phyloP scores from a whole-genome alignment of 164 flowering plant species.

The Aristolochia contorta region DNA sequence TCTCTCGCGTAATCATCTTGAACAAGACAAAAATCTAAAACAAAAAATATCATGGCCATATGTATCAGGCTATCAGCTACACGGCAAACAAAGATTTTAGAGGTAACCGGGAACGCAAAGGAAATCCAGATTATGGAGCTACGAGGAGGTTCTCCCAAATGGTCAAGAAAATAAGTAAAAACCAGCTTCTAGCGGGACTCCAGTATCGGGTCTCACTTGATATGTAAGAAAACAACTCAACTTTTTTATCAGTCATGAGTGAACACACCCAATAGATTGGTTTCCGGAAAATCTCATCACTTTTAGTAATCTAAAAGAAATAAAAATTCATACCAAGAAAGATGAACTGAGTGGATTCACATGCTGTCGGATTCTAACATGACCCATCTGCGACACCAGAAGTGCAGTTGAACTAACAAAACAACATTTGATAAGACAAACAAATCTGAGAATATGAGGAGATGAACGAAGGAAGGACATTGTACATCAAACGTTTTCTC shows the following conservation, averaged over 20 bases:
- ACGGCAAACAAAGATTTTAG: too few relatives aligned
- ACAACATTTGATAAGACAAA: not conserved
- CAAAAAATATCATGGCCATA: too few relatives aligned
- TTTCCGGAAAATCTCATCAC: not conserved
- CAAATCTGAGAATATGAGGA: not conserved
- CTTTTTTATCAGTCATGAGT: not conserved
- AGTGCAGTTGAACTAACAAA: not conserved
- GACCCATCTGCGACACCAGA: conserved; percentile 46
- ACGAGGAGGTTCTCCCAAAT: too few relatives aligned
- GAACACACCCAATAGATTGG: not conserved
- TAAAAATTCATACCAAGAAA: conserved; percentile 29
- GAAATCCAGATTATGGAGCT: too few relatives aligned
- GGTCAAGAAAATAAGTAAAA: too few relatives aligned
- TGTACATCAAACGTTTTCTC: conserved; percentile 30
- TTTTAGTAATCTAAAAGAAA: not conserved
- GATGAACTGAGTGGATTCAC: conserved; percentile 71
- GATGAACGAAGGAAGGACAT: not conserved
- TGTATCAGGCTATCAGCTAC: too few relatives aligned
- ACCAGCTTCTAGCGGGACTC: too few relatives aligned
- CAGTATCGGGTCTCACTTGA: too few relatives aligned
- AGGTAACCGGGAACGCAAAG: too few relatives aligned
- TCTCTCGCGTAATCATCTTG: too few relatives aligned
- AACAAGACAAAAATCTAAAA: too few relatives aligned
- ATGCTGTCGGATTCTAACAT: conserved; percentile 80
- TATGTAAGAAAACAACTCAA: not conserved